Conservation (phyloP, 192 early-diverging fungal genomes). For the Rhizophlyctis rosea region DNA sequence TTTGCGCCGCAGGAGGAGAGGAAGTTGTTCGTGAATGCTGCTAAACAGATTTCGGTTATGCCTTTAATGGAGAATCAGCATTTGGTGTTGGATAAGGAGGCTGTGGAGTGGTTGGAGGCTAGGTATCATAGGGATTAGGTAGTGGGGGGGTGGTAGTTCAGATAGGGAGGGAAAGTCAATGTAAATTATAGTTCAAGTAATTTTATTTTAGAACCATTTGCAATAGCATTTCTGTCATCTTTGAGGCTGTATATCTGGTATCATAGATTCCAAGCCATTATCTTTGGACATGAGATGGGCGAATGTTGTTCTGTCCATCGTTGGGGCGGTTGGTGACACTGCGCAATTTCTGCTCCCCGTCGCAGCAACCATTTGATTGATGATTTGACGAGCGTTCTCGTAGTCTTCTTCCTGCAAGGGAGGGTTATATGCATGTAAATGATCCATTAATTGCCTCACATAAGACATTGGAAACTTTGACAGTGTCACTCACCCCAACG, state of each 20-base stretch:
- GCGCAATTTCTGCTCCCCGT: not conserved
- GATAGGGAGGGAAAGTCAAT: not conserved
- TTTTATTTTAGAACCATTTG: not conserved
- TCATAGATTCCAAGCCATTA: not conserved
- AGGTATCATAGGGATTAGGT: constrained; percentile 36
- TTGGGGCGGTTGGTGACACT: not conserved
- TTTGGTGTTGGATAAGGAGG: constrained; percentile 50
- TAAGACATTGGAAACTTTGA: too few relatives aligned
- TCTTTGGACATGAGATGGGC: not conserved
- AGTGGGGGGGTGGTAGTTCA: not conserved
- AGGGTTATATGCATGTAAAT: too few relatives aligned
- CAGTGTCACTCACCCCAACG: not conserved
- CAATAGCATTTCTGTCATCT: not conserved
- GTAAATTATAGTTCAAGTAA: not conserved
- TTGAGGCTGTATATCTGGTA: not conserved
- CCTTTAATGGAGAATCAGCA: constrained; percentile 46
- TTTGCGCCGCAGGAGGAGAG: constrained; percentile 22
- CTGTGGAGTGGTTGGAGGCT: constrained; percentile 50
- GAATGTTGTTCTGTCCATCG: not conserved
- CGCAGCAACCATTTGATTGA: not conserved
- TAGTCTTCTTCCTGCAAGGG: not conserved
- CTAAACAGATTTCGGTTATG: constrained; percentile 30
- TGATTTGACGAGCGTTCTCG: not conserved
- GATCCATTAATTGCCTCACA: too few relatives aligned
- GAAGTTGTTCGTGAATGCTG: constrained; percentile 34